Base-by-base conservation (phyloP, 805 yeast genomes). In the Yarrowia hollandica region DNA sequence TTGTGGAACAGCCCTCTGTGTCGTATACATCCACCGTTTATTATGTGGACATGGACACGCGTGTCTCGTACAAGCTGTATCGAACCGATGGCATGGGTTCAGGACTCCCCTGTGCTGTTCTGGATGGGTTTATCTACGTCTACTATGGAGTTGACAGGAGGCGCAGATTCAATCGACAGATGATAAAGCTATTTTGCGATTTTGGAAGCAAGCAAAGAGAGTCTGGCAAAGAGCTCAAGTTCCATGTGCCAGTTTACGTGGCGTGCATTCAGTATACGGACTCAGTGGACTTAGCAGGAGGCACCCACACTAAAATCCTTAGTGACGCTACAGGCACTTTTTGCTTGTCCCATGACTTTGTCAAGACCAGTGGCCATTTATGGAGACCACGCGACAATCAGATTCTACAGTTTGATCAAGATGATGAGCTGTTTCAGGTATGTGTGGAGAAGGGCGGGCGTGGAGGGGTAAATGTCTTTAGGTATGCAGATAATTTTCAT, bases 131-230 rank as follows among this genome's bases (percentile, higher is more conserved):
- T 22, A 10, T 44, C 14, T 44, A 44, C 35, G 52, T 44, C 14
- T 44, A 44, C 35, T 44, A 44, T 30, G 52, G 52, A 11, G 52
- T 44, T 3, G 52, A 44, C 52, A 18, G 52, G 10, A 21, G 52
- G 10, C 11, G 52, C n/a, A 8, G 52, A 18, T 28, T 44, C 21
- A 44, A 44, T 30, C 35, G 35, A 5, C 52, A 44, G 25, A 44
- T 44, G 52, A 44, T 44, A 25, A 44, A 44, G 35, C 35, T 44
- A 9, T 44, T 28, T 30, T 44, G 52, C n/a, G 52, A 44, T 44
- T 44, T 44, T 30, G 52, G 52, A 34, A 44, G 52, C 25, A 44
- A 44, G 48, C 16, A 26, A 18, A 41, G 33, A 41, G 48, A 41
- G 48, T 4, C 48, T 9, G 33, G 33, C n/a, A 41, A 41, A 16